A percentile compares a stretch with the other conserved stretches of the same genome.
Conservation (phyloP, 1,139 yeast species). For the Diutina ranongensis region DNA sequence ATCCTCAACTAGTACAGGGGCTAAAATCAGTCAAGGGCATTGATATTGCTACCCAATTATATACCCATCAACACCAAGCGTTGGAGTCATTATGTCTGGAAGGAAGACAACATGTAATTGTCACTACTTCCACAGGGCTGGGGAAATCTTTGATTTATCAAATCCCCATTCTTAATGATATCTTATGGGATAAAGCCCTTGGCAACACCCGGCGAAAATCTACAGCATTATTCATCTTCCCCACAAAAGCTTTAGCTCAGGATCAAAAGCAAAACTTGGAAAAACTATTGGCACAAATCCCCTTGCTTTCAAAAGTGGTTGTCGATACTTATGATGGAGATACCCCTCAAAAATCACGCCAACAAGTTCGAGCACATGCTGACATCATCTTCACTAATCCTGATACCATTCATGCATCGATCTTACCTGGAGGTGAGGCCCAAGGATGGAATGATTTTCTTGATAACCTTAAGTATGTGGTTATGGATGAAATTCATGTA, state of each 20-base stretch:
- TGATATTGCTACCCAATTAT: slow-evolving; percentile 37
- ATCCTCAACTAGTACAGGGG: slow-evolving; percentile 38
- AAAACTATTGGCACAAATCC: slow-evolving; percentile 40
- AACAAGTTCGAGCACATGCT: slow-evolving; percentile 44
- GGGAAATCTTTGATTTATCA: slow-evolving; percentile 93
- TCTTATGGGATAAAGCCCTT: slow-evolving; percentile 27
- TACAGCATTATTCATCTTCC: slow-evolving; percentile 82
- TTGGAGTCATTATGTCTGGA: slow-evolving; percentile 35
- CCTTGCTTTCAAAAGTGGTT: slow-evolving; percentile 21
- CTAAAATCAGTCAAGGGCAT: slow-evolving; percentile 35
- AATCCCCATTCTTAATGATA: slow-evolving; percentile 61
- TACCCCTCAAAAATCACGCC: slow-evolving; percentile 49
- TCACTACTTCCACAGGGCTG: slow-evolving; percentile 89
- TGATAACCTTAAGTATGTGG: slow-evolving; percentile 52
- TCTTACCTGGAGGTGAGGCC: slow-evolving; percentile 57
- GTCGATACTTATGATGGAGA: slow-evolving; percentile 93
- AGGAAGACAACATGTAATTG: slow-evolving; percentile 49
- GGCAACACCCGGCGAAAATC: slow-evolving; percentile 13
- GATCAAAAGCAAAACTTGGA: slow-evolving; percentile 79
- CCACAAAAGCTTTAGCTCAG: slow-evolving; percentile 95
- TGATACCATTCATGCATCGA: slow-evolving; percentile 79
- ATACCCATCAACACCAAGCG: slow-evolving; percentile 76
- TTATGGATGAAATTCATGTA: slow-evolving; percentile 83
- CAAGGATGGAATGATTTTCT: slow-evolving; percentile 61
- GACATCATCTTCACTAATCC: slow-evolving; percentile 89